phyloP scores from a whole-genome alignment of 306 rosid genomes.

The Glycine soja region DNA sequence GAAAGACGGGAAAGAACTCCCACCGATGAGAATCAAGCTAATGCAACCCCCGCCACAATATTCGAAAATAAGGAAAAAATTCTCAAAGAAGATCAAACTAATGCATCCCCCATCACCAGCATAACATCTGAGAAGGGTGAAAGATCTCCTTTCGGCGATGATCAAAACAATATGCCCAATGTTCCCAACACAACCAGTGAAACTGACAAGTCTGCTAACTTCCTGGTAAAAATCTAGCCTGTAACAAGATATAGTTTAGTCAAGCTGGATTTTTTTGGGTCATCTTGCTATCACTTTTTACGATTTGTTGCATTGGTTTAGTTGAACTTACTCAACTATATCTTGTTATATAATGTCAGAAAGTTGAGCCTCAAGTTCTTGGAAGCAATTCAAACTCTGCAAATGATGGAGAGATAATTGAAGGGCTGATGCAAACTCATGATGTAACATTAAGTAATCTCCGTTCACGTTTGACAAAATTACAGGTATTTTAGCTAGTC shows the following conservation, averaged over 20 bases:
- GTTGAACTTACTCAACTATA: constrained; percentile 15
- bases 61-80: constrained; percentile 51
- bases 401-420: constrained; percentile 59
- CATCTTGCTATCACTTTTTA: background rate
- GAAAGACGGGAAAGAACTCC: constrained; percentile 69
- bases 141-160: background rate
- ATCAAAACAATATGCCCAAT: constrained; percentile 30
- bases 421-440: constrained; percentile 69
- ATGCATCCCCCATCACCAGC: constrained; percentile 16
- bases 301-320: constrained; percentile 24
- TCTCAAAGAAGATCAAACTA: constrained; percentile 30
- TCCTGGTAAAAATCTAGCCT: constrained; percentile 43
- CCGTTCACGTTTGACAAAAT: constrained; percentile 74
- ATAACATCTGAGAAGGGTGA: background rate
- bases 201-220: constrained; percentile 31
- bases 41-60: constrained; percentile 8
- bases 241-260: no score
- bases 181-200: constrained; percentile 16
- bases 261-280: background rate
- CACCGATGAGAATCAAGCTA: constrained; percentile 56
- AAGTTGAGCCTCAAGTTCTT: constrained; percentile 62
- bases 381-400: constrained; percentile 52
- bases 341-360: constrained; percentile 47
- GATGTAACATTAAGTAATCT: constrained; percentile 72
- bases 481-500: constrained; percentile 60